A percentile compares a stretch with the other conserved stretches of the same genome.
These are phyloP conservation scores for Kitagawia praeruptora DNA, from an alignment of 129 eudicot genomes.

Conservation along the genomic window DNA sequence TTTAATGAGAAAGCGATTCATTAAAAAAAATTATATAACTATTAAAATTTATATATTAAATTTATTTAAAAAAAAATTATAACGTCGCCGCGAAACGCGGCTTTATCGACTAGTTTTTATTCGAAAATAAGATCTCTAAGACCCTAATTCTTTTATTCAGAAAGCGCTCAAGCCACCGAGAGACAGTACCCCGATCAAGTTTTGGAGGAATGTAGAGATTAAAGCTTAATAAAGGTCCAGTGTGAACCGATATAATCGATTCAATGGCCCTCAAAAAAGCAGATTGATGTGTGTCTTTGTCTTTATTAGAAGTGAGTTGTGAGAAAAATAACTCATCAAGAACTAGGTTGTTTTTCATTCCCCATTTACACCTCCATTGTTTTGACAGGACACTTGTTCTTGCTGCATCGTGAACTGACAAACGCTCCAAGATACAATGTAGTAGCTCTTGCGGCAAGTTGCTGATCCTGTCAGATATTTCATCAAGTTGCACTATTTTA, in stretches of 20 bases:
- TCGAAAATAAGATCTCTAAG: too few species aligned
- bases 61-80: too few species aligned
- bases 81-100: too few species aligned
- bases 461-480: neutral
- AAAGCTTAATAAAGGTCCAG: neutral
- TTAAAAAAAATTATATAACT: too few species aligned
- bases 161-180: too few species aligned
- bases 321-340: neutral
- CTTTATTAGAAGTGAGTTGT: neutral
- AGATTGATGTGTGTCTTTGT: neutral
- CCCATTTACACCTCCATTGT: neutral
- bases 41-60: too few species aligned
- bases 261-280: neutral
- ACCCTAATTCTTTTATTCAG: too few species aligned
- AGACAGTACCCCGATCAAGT: too few species aligned
- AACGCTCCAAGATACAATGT: neutral
- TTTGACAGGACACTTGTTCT: neutral
- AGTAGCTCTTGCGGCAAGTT: too few species aligned
- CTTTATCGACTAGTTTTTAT: too few species aligned
- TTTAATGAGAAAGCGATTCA: too few species aligned
- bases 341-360: neutral
- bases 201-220: too few species aligned
- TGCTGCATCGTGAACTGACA: neutral
- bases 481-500: constrained; percentile 69
- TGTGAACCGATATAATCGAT: neutral